Conservation (phyloP, 768 basidiomycete species). For the Hericium coralloides region DNA sequence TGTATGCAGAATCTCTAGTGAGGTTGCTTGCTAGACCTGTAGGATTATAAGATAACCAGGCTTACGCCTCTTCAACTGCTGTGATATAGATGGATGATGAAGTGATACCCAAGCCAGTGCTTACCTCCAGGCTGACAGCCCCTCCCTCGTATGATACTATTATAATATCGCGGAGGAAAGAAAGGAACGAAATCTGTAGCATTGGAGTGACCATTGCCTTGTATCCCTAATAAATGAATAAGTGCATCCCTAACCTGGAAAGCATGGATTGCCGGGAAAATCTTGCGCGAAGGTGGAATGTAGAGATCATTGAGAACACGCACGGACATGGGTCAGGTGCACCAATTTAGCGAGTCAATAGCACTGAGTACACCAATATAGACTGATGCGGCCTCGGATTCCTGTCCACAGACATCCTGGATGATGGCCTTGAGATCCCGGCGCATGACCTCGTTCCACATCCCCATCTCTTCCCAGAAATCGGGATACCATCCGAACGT, state of each 20-base stretch:
- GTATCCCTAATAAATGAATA: background rate
- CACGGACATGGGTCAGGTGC: constrained; percentile 9
- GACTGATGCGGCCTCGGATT: no score
- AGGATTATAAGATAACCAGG: no score
- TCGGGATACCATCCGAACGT: constrained; percentile 27
- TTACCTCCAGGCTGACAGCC: background rate
- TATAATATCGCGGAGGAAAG: background rate
- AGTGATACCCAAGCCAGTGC: background rate
- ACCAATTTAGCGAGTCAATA: background rate
- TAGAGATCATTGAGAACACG: constrained; percentile 46
- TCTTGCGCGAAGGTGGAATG: constrained; percentile 96
- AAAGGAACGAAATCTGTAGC: background rate
- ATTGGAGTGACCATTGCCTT: no score
- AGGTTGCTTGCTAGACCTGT: no score
- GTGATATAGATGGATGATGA: background rate
- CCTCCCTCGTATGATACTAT: background rate
- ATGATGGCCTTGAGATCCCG: background rate
- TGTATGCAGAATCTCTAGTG: no score
- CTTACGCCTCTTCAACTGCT: background rate
- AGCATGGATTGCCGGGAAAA: constrained; percentile 60
- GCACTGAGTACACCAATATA: no score
- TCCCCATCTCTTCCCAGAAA: constrained; percentile 22
- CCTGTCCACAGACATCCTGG: no score
- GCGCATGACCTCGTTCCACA: background rate
- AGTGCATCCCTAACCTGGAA: background rate